Percentiles rank a stretch among this genome's conserved stretches.
Conservation (phyloP, 75 land plant species). For the Pseudotsuga menziesii region DNA sequence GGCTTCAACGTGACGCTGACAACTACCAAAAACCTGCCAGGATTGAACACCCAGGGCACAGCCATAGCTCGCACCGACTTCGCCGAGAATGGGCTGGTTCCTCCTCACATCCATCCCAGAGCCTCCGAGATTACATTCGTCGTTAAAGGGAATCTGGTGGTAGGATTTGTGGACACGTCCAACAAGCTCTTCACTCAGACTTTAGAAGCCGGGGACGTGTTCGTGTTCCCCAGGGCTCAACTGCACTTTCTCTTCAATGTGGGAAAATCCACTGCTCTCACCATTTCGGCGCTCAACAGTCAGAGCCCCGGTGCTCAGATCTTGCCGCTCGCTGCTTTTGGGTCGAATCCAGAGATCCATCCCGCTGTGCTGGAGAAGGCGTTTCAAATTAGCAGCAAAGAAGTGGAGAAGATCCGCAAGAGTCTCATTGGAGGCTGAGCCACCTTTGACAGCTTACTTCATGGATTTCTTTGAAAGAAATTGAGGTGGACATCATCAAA, state of each 20-base stretch:
- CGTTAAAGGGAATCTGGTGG: conserved; percentile 15
- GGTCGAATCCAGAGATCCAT: conserved; percentile 18
- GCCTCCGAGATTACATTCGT: conserved; percentile 24
- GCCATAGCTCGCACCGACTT: conserved; percentile 31
- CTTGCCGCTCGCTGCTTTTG: conserved; percentile 12
- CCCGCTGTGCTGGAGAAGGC: conserved; percentile 29
- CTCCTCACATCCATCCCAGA: conserved; percentile 39
- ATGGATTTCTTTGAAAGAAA: too few species aligned
- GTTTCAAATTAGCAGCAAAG: conserved; percentile 19
- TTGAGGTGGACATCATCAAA: too few species aligned
- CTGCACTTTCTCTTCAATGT: conserved; percentile 38
- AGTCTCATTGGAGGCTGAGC: conserved; percentile 15
- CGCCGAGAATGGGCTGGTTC: conserved; percentile 24
- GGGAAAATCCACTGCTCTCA: conserved; percentile 5
- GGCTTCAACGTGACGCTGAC: conserved; percentile 24
- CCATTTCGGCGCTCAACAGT: conserved; percentile 22
- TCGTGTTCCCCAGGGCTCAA: conserved; percentile 35
- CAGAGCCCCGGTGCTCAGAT: conserved; percentile 31
- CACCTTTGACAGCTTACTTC: too few species aligned
- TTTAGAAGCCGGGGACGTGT: conserved; percentile 24
- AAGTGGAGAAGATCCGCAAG: conserved; percentile 25
- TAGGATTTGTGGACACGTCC: conserved; percentile 32
- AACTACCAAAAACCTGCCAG: conserved; percentile 24
- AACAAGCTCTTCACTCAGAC: conserved; percentile 21
- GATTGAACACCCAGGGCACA: conserved; percentile 38